phyloP scores from a whole-genome alignment of 2,329 filamentous ascomycete genomes.

The Paecilomyces dactylethromorphus region DNA sequence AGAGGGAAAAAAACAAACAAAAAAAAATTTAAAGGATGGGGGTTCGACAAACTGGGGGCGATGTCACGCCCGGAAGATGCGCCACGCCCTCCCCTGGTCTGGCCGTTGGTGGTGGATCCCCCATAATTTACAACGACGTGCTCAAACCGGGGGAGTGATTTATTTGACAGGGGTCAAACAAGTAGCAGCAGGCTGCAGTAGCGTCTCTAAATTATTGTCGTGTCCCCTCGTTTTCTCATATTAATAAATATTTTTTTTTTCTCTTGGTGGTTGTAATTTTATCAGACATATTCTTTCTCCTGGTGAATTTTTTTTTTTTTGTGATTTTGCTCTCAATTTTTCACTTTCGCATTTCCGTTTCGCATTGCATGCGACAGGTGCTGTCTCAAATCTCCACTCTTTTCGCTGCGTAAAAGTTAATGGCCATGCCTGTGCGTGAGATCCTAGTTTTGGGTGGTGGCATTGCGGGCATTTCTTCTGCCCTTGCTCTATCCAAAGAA shows the following conservation, averaged over 20 bases:
- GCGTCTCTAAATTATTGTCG: not conserved
- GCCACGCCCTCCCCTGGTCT: not conserved
- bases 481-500: conserved; percentile 25
- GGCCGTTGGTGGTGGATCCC: not conserved
- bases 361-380: not conserved
- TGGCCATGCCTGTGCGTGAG: not conserved
- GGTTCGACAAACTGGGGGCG: too few relatives aligned
- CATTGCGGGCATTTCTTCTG: conserved; percentile 28
- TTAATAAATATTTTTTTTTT: not conserved
- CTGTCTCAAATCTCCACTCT: not conserved
- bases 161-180: not conserved
- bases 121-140: not conserved
- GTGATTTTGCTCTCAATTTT: not conserved
- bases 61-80: not conserved
- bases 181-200: not conserved
- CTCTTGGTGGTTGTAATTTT: not conserved
- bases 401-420: not conserved
- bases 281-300: not conserved
- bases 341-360: not conserved
- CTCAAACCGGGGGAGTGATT: not conserved
- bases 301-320: not conserved
- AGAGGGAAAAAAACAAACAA: too few relatives aligned
- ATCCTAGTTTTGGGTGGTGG: conserved; percentile 29
- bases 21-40: too few relatives aligned
- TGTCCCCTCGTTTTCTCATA: not conserved